Base-by-base conservation (phyloP, 2,329 filamentous ascomycete species). In the Claviceps fusiformis region DNA sequence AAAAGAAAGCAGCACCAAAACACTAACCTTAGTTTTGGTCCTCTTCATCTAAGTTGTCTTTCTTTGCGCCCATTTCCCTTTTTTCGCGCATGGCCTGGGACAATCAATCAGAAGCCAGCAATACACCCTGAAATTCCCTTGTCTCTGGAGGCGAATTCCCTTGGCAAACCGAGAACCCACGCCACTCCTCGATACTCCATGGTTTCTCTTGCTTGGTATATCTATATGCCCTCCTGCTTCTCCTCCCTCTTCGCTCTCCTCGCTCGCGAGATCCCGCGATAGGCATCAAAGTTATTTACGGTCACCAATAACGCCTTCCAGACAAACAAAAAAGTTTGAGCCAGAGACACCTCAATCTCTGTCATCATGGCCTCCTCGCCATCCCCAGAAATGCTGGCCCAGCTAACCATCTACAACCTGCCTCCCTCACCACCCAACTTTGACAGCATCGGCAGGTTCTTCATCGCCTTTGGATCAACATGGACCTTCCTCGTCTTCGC, bases 401-500 rank as follows among this genome's bases (percentile, higher is more conserved):
- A 46, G 31, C 47, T 54, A n/a, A 51, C 54, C 41, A 55, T 55
- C 44, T 55, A 55, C 33, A 50, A 55, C 49, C 37, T 55, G 31
- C 66, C 64, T 1, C 57, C 63, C 0, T 48, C 49, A 10, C 60
- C 65, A 8, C 51, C 64, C 9, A 58, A 50, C 0, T 67, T 64
- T 60, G 66, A 68, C 54, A 47, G 41, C 6, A 33, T 68, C 15
- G 66, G 65, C 33, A 57, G 65, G 37, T 67, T 67, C 54, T 68
- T 61, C 58, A 61, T 68, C 17, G 54, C 58, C 19, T 68, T 63
- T 53, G 60, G 60, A 9, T 53, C 56, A 27, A 57, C 51, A 54
- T 68, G 66, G 66, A 65, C 66, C 2, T 33, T 57, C 0, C 56
- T 67, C 15, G 60, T 68, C 46, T 56, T 71, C 51, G 61, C 65